A percentile compares a stretch with the other conserved stretches of the same genome.
phyloP scores from a whole-genome alignment of 116 monocot genomes.

The Trichopus zeylanicus region DNA sequence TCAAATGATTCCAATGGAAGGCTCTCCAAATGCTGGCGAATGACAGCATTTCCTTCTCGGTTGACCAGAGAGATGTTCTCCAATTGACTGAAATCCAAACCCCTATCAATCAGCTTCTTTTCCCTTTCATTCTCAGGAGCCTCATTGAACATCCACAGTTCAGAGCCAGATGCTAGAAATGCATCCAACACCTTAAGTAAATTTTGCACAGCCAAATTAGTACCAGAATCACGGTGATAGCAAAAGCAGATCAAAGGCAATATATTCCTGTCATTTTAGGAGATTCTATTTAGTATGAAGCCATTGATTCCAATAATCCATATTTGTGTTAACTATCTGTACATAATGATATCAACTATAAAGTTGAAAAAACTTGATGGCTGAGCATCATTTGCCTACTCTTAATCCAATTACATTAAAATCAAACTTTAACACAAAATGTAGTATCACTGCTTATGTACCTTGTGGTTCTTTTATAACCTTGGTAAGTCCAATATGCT shows the following conservation, averaged over 20 bases:
- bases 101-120: slow-evolving; percentile 54
- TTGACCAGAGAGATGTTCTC: slow-evolving; percentile 55
- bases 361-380: background rate
- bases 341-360: background rate
- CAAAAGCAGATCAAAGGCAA: background rate
- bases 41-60: slow-evolving; percentile 82
- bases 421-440: too few species aligned
- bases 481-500: too few species aligned
- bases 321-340: too few species aligned
- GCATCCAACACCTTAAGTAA: slow-evolving; percentile 67
- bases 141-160: slow-evolving; percentile 83
- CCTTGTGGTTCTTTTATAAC: too few species aligned
- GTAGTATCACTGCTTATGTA: too few species aligned
- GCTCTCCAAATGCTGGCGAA: slow-evolving; percentile 62
- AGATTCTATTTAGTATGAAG: too few species aligned
- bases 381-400: background rate
- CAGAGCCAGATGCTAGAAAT: slow-evolving; percentile 65
- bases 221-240: background rate
- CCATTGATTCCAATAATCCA: too few species aligned
- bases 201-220: background rate
- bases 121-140: slow-evolving; percentile 77
- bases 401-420: background rate
- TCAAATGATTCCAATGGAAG: slow-evolving; percentile 69
- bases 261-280: too few species aligned
- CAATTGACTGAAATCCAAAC: slow-evolving; percentile 42